Evolutionary conservation across 805 yeast species (phyloP).

Genomic region (Metschnikowia cerradonensis): DNA sequence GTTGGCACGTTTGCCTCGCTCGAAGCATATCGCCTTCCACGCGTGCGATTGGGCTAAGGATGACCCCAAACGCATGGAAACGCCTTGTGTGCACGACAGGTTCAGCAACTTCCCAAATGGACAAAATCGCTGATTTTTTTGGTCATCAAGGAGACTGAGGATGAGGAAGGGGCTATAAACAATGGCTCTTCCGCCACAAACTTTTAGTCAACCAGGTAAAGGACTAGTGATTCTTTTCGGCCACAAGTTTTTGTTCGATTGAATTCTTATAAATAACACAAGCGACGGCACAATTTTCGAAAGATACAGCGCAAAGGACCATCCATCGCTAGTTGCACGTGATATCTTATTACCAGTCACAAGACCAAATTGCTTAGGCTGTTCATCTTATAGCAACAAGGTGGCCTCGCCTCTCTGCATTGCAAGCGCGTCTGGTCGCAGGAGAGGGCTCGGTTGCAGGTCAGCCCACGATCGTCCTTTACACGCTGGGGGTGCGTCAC

Average conservation of each 20-base stretch:
- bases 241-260: not conserved
- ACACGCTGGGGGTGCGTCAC: constrained; percentile 2
- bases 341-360: not conserved
- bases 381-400: not conserved
- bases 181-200: not conserved
- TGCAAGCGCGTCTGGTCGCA: not conserved
- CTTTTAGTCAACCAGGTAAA: not conserved
- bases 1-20: not conserved
- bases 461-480: constrained; percentile 6
- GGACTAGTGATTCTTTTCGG: not conserved
- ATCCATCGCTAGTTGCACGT: not conserved
- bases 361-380: not conserved
- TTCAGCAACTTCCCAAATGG: not conserved
- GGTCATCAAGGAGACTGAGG: not conserved
- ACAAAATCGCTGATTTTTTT: not conserved
- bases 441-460: constrained; percentile 4
- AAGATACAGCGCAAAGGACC: too few relatives aligned
- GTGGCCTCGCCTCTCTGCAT: not conserved
- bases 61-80: constrained; percentile 2
- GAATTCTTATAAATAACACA: not conserved
- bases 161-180: not conserved
- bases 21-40: not conserved
- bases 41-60: not conserved
- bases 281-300: not conserved
- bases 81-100: not conserved